phyloP scores from a whole-genome alignment of 1,284 basidiomycete species.

The Pterula multifida region DNA sequence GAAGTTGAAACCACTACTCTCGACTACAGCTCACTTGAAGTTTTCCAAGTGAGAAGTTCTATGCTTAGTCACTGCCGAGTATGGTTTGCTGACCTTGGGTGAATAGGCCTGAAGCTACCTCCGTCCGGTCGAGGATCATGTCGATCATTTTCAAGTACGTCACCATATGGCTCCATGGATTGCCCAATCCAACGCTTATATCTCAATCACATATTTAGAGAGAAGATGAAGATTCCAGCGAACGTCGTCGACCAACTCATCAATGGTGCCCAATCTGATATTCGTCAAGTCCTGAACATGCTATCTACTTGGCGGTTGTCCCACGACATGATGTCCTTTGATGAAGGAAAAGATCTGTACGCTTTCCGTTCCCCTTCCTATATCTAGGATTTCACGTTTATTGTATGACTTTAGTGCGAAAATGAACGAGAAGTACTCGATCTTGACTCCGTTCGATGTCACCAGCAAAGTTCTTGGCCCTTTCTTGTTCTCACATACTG shows the following conservation, averaged over 20 bases:
- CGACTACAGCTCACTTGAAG: constrained; percentile 64
- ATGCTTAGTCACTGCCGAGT: not conserved
- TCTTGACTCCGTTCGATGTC: constrained; percentile 86
- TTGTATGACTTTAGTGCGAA: constrained; percentile 42
- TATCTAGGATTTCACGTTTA: not conserved
- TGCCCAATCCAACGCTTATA: no score
- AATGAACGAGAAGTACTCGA: constrained; percentile 85
- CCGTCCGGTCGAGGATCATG: constrained; percentile 78
- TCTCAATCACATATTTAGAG: no score
- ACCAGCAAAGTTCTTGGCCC: constrained; percentile 81
- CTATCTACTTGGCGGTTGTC: constrained; percentile 91
- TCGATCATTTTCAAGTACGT: constrained; percentile 81
- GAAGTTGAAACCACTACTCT: constrained; percentile 83
- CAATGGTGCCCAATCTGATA: constrained; percentile 83
- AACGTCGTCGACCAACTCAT: constrained; percentile 92
- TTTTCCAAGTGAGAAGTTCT: constrained; percentile 55
- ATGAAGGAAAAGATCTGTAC: constrained; percentile 82
- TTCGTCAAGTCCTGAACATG: constrained; percentile 96
- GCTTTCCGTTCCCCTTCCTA: constrained; percentile 17
- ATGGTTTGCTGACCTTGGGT: constrained; percentile 9
- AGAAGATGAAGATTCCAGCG: constrained; percentile 83
- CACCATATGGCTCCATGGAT: no score
- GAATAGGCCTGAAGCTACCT: constrained; percentile 58
- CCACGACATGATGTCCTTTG: constrained; percentile 71
- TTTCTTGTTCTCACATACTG: constrained; percentile 77